Evolutionary conservation across 2,329 filamentous ascomycete genomes (phyloP).

Genomic region (Trichoderma pleuroti): DNA sequence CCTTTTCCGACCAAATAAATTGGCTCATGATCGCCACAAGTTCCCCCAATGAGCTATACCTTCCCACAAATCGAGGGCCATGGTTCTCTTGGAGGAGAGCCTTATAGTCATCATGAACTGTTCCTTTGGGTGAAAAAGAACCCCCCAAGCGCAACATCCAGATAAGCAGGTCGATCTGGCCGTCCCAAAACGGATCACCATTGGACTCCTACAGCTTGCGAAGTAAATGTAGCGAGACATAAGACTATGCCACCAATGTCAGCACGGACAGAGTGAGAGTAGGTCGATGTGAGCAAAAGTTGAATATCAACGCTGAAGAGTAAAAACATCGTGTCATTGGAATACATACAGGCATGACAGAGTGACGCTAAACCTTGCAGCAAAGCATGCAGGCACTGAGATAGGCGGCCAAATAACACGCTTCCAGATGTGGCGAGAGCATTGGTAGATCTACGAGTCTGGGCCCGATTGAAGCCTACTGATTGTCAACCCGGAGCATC

Average conservation of each 20-base stretch:
- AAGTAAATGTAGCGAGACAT: background rate
- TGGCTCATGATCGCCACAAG: background rate
- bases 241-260: background rate
- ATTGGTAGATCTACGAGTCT: background rate
- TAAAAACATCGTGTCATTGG: background rate
- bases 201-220: background rate
- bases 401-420: background rate
- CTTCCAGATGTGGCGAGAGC: background rate
- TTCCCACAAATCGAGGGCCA: background rate
- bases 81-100: background rate
- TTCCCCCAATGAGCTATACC: background rate
- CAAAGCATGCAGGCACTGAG: conserved; percentile 1
- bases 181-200: background rate
- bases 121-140: background rate
- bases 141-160: background rate
- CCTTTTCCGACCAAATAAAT: background rate
- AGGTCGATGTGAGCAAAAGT: no score
- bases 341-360: background rate
- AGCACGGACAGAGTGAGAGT: background rate
- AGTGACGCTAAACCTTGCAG: background rate
- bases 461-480: background rate
- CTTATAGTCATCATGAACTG: background rate
- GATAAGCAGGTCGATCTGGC: background rate
- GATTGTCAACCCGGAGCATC: background rate
- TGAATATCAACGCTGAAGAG: no score